phyloP scores from a whole-genome alignment of 192 early-diverging fungal genomes.

The Funneliformis mosseae region DNA sequence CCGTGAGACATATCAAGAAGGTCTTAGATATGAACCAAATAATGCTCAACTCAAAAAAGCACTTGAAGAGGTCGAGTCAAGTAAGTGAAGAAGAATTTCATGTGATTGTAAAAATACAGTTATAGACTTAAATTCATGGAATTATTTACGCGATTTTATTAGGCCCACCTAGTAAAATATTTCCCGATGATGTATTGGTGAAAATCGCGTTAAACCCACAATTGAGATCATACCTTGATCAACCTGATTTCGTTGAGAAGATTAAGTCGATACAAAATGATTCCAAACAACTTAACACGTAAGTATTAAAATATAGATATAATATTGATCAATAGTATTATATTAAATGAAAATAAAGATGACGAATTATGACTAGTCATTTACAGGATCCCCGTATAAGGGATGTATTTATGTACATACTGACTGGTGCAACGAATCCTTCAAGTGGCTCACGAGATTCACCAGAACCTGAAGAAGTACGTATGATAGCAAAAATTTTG shows the following conservation, averaged over 20 bases:
- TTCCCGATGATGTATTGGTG: conserved; percentile 72
- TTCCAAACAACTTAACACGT: conserved; percentile 62
- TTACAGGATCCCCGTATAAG: conserved; percentile 84
- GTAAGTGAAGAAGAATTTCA: conserved; percentile 16
- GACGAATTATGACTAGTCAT: background rate
- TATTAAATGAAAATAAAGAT: no score
- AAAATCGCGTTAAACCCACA: conserved; percentile 87
- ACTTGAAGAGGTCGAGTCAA: conserved; percentile 71
- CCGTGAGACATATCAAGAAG: conserved; percentile 72
- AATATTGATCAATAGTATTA: background rate
- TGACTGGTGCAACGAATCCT: conserved; percentile 64
- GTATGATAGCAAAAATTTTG: background rate
- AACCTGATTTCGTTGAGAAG: conserved; percentile 77
- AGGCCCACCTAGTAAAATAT: conserved; percentile 59
- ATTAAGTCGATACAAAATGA: conserved; percentile 76
- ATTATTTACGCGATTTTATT: background rate
- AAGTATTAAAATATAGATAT: conserved; percentile 41
- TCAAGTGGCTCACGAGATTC: conserved; percentile 46
- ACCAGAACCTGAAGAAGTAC: background rate
- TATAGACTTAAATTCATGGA: no score
- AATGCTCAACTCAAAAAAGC: conserved; percentile 78
- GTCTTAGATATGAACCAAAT: conserved; percentile 77
- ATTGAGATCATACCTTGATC: conserved; percentile 66
- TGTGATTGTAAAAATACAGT: no score
- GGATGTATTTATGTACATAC: conserved; percentile 70